Conservation (phyloP, 2,329 filamentous ascomycete genomes). For the Dactylellina sp. region DNA sequence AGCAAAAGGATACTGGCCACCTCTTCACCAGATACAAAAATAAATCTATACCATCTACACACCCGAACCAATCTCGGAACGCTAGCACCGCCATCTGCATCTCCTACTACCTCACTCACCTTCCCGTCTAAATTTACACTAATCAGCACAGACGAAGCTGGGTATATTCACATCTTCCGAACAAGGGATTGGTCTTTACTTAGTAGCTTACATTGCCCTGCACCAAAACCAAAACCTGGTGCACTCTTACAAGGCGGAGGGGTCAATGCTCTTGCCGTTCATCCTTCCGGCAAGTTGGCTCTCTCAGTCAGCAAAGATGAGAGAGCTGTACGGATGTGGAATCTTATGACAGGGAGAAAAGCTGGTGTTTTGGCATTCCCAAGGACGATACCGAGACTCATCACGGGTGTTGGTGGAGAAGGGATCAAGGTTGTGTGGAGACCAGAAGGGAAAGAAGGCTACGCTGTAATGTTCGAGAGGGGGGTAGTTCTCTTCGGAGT, state of each 20-base stretch:
- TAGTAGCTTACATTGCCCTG: constrained; percentile 87
- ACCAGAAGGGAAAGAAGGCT: constrained; percentile 76
- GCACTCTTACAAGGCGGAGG: constrained; percentile 68
- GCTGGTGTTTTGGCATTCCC: constrained; percentile 90
- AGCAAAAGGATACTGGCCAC: constrained; percentile 87
- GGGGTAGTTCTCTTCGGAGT: constrained; percentile 87
- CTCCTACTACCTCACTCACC: constrained; percentile 76
- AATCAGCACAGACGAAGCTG: constrained; percentile 88
- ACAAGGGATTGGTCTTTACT: constrained; percentile 90
- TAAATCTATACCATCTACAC: constrained; percentile 79
- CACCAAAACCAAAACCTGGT: constrained; percentile 82
- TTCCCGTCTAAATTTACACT: constrained; percentile 91
- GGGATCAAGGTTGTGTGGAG: constrained; percentile 86
- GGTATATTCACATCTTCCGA: constrained; percentile 85
- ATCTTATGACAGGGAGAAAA: constrained; percentile 94
- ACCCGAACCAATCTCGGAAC: constrained; percentile 80
- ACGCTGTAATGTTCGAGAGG: constrained; percentile 87
- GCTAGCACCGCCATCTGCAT: constrained; percentile 85
- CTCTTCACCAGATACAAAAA: constrained; percentile 90
- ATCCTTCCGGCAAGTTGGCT: constrained; percentile 97
- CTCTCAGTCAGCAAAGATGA: constrained; percentile 91
- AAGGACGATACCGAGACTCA: constrained; percentile 78
- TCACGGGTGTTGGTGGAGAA: constrained; percentile 80
- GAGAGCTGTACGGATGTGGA: constrained; percentile 93
- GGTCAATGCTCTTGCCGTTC: constrained; percentile 93